phyloP scores from a whole-genome alignment of 352 stramenopile genomes.

The Phytophthora niederhauseri region DNA sequence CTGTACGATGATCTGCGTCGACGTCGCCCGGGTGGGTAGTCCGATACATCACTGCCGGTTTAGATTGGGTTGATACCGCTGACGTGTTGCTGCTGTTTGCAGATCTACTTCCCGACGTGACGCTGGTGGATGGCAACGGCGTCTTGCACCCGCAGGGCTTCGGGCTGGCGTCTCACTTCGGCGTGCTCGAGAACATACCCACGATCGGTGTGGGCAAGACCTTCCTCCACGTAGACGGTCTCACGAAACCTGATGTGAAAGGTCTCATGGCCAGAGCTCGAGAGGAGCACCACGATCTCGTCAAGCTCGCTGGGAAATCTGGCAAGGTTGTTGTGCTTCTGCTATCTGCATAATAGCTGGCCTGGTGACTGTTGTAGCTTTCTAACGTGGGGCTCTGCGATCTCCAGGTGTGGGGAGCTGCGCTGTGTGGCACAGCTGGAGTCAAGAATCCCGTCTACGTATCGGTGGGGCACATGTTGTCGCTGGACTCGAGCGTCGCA shows the following conservation, averaged over 20 bases:
- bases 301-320: slow-evolving; percentile 61
- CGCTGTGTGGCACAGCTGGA: slow-evolving; percentile 59
- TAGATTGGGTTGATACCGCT: neutral
- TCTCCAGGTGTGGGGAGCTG: slow-evolving; percentile 73
- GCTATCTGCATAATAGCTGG: no score
- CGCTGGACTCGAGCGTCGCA: slow-evolving; percentile 60
- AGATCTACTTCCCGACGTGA: slow-evolving; percentile 84
- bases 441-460: slow-evolving; percentile 88
- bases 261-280: slow-evolving; percentile 52
- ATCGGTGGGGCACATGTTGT: slow-evolving; percentile 79
- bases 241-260: slow-evolving; percentile 77
- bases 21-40: slow-evolving; percentile 54
- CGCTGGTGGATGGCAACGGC: slow-evolving; percentile 94
- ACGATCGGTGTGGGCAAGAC: slow-evolving; percentile 93
- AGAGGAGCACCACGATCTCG: slow-evolving; percentile 34
- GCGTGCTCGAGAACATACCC: slow-evolving; percentile 87
- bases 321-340: slow-evolving; percentile 43
- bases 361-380: neutral
- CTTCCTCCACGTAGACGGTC: slow-evolving; percentile 90
- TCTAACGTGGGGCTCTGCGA: slow-evolving; percentile 7
- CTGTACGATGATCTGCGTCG: slow-evolving; percentile 64
- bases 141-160: slow-evolving; percentile 91
- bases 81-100: neutral
- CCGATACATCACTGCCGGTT: neutral
- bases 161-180: slow-evolving; percentile 94